A percentile compares a stretch with the other conserved stretches of the same genome.
phyloP scores from a whole-genome alignment of 768 basidiomycete genomes.

The Nidularia sp. region DNA sequence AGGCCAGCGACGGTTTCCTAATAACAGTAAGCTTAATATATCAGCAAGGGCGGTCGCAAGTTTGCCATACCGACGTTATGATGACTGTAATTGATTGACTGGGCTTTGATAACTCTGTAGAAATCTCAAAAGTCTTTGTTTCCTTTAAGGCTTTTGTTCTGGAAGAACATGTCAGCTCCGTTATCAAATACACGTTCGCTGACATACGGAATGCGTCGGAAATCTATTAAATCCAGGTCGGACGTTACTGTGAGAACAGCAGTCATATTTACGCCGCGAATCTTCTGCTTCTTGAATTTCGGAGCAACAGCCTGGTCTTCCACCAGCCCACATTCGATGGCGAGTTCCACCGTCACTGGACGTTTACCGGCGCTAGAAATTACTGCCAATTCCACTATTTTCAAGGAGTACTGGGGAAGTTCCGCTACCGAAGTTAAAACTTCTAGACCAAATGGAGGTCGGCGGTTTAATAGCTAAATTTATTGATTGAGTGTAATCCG shows the following conservation, averaged over 20 bases:
- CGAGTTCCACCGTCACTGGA: constrained; percentile 55
- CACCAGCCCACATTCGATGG: constrained; percentile 52
- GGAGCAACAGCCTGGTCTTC: constrained; percentile 18
- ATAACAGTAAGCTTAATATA: not conserved
- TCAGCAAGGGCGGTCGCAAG: not conserved
- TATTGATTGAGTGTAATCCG: not conserved
- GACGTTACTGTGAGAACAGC: constrained; percentile 72
- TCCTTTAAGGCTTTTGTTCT: constrained; percentile 70
- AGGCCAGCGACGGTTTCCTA: constrained; percentile 79
- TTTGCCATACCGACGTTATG: constrained; percentile 52
- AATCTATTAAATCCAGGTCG: constrained; percentile 72
- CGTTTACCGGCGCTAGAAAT: constrained; percentile 38
- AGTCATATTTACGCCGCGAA: constrained; percentile 54
- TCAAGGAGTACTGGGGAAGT: constrained; percentile 61
- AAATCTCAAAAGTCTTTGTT: constrained; percentile 56
- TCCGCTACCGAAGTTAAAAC: constrained; percentile 57
- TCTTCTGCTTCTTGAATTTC: constrained; percentile 41
- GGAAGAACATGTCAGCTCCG: not conserved
- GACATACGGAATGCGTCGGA: constrained; percentile 69
- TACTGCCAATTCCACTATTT: constrained; percentile 43
- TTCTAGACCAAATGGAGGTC: constrained; percentile 70
- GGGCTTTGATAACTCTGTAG: constrained; percentile 61
- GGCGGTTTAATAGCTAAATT: constrained; percentile 66
- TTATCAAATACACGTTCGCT: not conserved
- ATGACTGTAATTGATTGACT: constrained; percentile 65